Conservation (phyloP, 306 rosid species). For the Mucuna pruriens region DNA sequence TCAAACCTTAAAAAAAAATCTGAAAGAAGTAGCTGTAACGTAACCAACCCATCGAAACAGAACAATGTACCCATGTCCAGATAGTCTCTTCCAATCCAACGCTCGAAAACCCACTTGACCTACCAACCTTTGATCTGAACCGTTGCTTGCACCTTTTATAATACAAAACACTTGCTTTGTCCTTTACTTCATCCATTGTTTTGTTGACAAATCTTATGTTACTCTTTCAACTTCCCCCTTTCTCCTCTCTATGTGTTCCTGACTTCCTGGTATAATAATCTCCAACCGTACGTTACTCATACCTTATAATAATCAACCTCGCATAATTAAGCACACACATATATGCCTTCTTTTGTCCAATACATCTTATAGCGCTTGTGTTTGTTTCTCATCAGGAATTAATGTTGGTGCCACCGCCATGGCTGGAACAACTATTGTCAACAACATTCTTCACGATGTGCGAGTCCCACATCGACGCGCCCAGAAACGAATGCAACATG, state of each 20-base stretch:
- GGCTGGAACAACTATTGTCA: constrained; percentile 63
- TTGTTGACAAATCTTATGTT: constrained; percentile 48
- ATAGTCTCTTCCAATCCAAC: constrained; percentile 45
- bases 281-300: constrained; percentile 11
- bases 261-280: constrained; percentile 4
- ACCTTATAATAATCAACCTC: neutral
- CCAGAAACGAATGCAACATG: constrained; percentile 76
- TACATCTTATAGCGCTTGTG: neutral
- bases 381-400: constrained; percentile 42
- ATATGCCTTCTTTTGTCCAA: neutral
- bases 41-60: neutral
- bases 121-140: constrained; percentile 41
- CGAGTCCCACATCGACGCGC: constrained; percentile 43
- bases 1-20: too few species aligned
- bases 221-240: constrained; percentile 35
- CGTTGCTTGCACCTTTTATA: constrained; percentile 32
- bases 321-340: neutral
- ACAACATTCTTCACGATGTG: constrained; percentile 59
- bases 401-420: constrained; percentile 54
- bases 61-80: neutral
- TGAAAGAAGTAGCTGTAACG: neutral
- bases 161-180: constrained; percentile 31
- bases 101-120: constrained; percentile 50
- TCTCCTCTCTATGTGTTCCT: neutral
- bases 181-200: constrained; percentile 38